phyloP scores from a whole-genome alignment of 495 filamentous ascomycete species.

The Hapsidospora chrysogenum region DNA sequence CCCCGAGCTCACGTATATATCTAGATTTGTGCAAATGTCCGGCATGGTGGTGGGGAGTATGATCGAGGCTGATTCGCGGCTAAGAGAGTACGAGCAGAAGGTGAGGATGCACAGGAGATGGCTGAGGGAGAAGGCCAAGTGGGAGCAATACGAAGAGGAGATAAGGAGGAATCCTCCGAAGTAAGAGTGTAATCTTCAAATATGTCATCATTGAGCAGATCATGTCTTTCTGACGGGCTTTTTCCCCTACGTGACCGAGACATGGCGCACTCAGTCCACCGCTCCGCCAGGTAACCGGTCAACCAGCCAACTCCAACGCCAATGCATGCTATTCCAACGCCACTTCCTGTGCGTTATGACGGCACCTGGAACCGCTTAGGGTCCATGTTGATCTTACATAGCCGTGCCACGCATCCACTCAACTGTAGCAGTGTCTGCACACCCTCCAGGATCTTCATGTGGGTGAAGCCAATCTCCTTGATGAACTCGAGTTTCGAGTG shows the following conservation, averaged over 20 bases:
- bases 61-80: constrained; percentile 63
- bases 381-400: constrained; percentile 93
- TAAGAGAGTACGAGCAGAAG: constrained; percentile 48
- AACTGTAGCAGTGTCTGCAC: constrained; percentile 90
- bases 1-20: neutral
- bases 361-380: constrained; percentile 59
- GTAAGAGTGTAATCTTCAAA: no score
- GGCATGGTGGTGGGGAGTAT: constrained; percentile 74
- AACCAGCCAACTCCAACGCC: no score
- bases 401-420: constrained; percentile 73
- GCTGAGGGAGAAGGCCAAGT: constrained; percentile 43
- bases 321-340: no score
- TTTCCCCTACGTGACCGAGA: no score
- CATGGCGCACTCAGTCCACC: no score
- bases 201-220: no score
- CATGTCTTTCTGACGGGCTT: no score
- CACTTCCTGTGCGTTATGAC: no score
- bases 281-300: no score
- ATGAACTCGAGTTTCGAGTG: constrained; percentile 93
- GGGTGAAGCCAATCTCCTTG: constrained; percentile 95
- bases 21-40: constrained; percentile 72
- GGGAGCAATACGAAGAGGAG: constrained; percentile 31
- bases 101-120: constrained; percentile 47
- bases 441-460: constrained; percentile 96
- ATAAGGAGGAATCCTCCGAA: constrained; percentile 11